Evolutionary conservation across 1,284 basidiomycete species (phyloP), one percentile per base, ranked within the genome.

Genomic region (Cystobasidium slooffiae): DNA sequence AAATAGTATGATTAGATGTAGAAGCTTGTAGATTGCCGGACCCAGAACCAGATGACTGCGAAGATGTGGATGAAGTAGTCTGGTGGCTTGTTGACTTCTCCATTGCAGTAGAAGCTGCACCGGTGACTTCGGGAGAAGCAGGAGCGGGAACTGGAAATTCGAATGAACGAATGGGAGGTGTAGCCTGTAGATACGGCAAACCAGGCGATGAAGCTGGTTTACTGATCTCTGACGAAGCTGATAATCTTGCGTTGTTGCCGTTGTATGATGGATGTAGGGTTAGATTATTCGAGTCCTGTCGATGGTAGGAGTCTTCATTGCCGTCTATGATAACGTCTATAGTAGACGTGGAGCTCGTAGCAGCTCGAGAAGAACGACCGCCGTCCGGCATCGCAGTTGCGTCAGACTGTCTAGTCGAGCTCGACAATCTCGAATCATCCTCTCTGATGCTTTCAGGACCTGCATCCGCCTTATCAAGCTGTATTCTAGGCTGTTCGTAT

Each of bases 171-270:
- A 59, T 39, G 7, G 52, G 53, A 39, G 66, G 66, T n/a, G 66
- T 68, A 49, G 66, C 53, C 44, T 59, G 52, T 41, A 68, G 37
- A 51, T 68, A 68, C 24, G 66, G 53, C 20, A 68, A 39, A 20
- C 66, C 66, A 31, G 66, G 66, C 1, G 66, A 68, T 44, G 43
- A 53, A 58, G 66, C 39, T 39, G 66, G 12, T 53, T 66, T 66
- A n/a, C 41, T 46, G 6, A 66, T 8, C 6, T 53, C 64, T 8
- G 64, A 66, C 4, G 64, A 43, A 9, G 51, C 49, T 4, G 64
- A 66, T 31, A 66, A n/a, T 20, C 56, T 10, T 7, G 56, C 8
- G 43, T 41, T 59, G 18, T 59, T 59, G n/a, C 39, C 37, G 39
- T 59, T 59, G 18, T 59, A 18, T 18, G 39, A 39, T 12, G 56